Base-by-base conservation (phyloP, 768 basidiomycete species). In the Krasilnikovozyma curviuscula region DNA sequence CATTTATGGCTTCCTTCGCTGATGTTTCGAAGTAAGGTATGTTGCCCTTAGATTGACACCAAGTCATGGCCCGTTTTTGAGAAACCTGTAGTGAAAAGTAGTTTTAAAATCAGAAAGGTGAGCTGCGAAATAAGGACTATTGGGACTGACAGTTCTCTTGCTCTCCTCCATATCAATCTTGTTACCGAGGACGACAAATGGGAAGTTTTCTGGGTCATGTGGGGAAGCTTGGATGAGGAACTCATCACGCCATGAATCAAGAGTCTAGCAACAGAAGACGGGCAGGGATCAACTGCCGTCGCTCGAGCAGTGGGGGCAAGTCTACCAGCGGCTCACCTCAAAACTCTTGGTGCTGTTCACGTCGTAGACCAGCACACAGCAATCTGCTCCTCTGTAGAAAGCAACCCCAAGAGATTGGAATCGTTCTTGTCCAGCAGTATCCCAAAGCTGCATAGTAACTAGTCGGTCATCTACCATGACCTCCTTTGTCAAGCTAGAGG, bases 1-100 rank as follows among this genome's bases (percentile, higher is more conserved):
- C 93, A 60, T 98, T 98, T 72, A 97, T 95, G 10, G 93, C 91
- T 67, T 98, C 93, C 68, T 98, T 98, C 33, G 93, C 93, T 8
- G 93, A 98, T 5, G 93, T 97, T 70, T 98, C 93, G 64, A 97
- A 98, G 69, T 97, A 98, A 25, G 93, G 93, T 55, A 98, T 95
- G 67, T 97, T 97, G 63, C 91, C 91, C 70, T 97, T 97, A 50
- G 89, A 81, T 60, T 97, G 89, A 65, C 93, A 98, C 93, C 93
- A 98, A 4, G 91, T 85, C 88, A 97, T 95, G 16, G 93, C 91
- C 35, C 91, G 82, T 65, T 98, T 98, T 78, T 98, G 93, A 7
- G 86, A 85, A 24, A 98, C 89, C 88, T 91, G 57, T 18, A n/a
- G 19, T 33, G 10, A 18, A 16, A 34, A 21, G 32, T 39, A 46